Conservation (phyloP, 208 protist genomes). For the Trypanosoma grayi region DNA sequence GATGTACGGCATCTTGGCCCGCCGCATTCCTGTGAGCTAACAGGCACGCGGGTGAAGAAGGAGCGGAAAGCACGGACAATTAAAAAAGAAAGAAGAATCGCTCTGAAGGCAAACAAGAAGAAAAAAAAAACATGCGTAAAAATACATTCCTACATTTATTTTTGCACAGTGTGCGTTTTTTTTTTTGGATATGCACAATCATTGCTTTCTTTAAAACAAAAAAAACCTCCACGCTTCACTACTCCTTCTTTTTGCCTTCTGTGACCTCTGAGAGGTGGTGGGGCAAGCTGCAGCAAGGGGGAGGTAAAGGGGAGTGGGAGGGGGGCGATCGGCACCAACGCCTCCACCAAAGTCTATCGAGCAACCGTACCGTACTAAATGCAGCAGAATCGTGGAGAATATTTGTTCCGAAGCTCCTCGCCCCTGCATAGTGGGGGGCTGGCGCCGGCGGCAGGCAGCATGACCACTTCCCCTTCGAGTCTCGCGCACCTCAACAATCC, state of each 20-base stretch:
- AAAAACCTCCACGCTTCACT: no score
- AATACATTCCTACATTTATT: neutral
- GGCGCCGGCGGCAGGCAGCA: neutral
- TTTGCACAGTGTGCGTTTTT: slow-evolving; percentile 6
- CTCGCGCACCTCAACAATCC: neutral
- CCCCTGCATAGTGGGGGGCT: neutral
- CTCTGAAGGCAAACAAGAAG: neutral
- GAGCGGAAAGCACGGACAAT: no score
- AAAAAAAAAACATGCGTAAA: neutral
- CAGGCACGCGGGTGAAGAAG: no score
- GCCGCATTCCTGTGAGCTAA: slow-evolving; percentile 36
- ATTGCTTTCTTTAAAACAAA: slow-evolving; percentile 1
- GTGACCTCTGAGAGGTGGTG: no score
- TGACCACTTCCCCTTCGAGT: slow-evolving; percentile 1
- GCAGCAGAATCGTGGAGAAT: no score
- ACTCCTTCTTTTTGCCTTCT: neutral
- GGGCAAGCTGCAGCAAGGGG: no score
- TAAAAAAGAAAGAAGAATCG: no score
- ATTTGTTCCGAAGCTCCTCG: neutral
- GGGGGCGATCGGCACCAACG: no score
- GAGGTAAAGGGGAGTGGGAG: no score
- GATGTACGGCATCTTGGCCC: slow-evolving; percentile 80
- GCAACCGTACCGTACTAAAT: no score
- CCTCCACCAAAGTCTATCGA: no score
- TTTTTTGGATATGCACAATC: slow-evolving; percentile 4